Evolutionary conservation across 164 flowering plant species (phyloP).

Genomic region (Berberis thunbergii): DNA sequence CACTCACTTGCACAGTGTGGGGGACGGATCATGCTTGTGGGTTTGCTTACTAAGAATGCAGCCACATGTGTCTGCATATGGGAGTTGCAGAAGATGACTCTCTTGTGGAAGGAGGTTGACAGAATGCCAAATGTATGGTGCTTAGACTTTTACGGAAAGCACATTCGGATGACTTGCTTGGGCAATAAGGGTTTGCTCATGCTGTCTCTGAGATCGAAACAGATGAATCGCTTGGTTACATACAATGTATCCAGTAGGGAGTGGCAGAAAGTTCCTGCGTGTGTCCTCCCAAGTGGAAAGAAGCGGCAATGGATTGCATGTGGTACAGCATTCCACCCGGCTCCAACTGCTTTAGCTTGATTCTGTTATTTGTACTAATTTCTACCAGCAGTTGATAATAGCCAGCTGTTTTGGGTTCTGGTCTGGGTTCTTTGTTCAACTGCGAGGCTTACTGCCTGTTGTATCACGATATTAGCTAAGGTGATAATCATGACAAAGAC

Average conservation of each 20-base stretch:
- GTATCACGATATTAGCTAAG: background rate
- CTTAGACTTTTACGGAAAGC: constrained; percentile 99
- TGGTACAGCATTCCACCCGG: constrained; percentile 86
- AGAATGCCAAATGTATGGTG: constrained; percentile 99
- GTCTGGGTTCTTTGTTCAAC: background rate
- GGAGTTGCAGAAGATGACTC: constrained; percentile 99
- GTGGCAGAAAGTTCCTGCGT: constrained; percentile 81
- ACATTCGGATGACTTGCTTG: constrained; percentile 89
- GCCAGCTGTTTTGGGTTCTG: background rate
- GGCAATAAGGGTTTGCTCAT: constrained; percentile 89
- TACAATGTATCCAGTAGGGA: constrained; percentile 55
- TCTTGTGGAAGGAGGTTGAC: constrained; percentile 99
- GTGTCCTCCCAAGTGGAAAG: constrained; percentile 54
- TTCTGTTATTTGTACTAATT: background rate
- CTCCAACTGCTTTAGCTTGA: constrained; percentile 58
- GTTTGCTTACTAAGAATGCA: constrained; percentile 83
- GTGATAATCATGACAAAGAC: too few relatives aligned
- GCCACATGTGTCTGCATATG: constrained; percentile 97
- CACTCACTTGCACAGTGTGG: constrained; percentile 73
- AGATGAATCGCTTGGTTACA: constrained; percentile 75
- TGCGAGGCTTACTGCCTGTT: background rate
- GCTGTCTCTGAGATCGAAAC: constrained; percentile 73
- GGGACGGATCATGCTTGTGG: constrained; percentile 80
- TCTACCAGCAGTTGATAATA: background rate
- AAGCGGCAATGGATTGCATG: constrained; percentile 84